Percentiles rank a stretch among this genome's conserved stretches.
Conservation (phyloP, 1,284 basidiomycete species). For the Ustilago sp. region DNA sequence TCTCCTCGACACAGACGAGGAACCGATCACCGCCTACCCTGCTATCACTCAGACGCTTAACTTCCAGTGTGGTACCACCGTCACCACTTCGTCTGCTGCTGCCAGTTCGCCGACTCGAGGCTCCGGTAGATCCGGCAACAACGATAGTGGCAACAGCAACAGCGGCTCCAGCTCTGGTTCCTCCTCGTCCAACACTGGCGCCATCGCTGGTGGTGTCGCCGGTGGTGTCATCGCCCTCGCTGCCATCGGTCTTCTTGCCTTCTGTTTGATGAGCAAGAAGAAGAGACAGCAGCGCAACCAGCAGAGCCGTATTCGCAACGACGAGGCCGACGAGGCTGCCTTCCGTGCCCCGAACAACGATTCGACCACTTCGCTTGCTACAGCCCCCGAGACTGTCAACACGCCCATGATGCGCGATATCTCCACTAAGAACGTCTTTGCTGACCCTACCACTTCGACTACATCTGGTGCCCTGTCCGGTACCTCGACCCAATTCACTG, state of each 20-base stretch:
- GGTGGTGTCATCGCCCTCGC: conserved; percentile 45
- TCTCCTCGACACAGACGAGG: conserved; percentile 29
- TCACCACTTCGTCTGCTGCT: conserved; percentile 26
- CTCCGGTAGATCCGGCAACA: conserved; percentile 3
- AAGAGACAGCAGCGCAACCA: conserved; percentile 36
- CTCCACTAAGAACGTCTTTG: conserved; percentile 50
- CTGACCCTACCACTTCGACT: conserved; percentile 36
- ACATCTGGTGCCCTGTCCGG: conserved; percentile 34
- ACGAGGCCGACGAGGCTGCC: conserved; percentile 49
- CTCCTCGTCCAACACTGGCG: conserved; percentile 43
- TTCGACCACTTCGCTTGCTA: conserved; percentile 48
- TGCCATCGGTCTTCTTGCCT: conserved; percentile 32
- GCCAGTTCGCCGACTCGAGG: conserved; percentile 17
- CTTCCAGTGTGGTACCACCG: conserved; percentile 42
- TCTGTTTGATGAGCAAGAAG: conserved; percentile 44
- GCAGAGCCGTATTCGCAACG: conserved; percentile 34
- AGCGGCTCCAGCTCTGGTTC: conserved; percentile 28
- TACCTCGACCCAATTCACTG: conserved; percentile 22
- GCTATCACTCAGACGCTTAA: conserved; percentile 29
- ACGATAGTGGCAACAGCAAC: conserved; percentile 4
- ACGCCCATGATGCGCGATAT: conserved; percentile 56
- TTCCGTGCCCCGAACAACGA: conserved; percentile 55
- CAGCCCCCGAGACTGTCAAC: conserved; percentile 44
- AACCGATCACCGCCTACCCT: conserved; percentile 15
- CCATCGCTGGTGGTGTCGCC: conserved; percentile 54